A percentile compares a stretch with the other conserved stretches of the same genome.
Conservation (phyloP, 2,329 filamentous ascomycete species). For the Penicillium sp. region DNA sequence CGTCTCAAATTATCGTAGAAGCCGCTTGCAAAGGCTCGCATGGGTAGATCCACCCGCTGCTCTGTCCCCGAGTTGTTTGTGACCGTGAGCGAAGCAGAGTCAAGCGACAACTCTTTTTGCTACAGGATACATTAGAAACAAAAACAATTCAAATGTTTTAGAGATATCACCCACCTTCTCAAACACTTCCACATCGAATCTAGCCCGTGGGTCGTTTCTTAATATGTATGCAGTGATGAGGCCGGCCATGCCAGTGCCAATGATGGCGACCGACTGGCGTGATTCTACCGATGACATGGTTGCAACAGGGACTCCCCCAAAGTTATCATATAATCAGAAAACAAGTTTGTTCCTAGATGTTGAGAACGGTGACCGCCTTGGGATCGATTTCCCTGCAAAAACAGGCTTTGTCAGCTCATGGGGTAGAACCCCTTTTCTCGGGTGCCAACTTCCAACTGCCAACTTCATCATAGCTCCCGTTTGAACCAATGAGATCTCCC, state of each 20-base stretch:
- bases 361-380: neutral
- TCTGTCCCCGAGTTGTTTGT: slow-evolving; percentile 15
- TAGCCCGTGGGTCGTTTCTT: slow-evolving; percentile 37
- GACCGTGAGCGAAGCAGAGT: slow-evolving; percentile 46
- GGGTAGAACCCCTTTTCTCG: no score
- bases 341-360: neutral
- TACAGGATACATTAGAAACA: slow-evolving; percentile 13
- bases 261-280: slow-evolving; percentile 40
- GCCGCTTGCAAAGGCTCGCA: slow-evolving; percentile 52
- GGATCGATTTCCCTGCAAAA: no score
- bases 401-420: no score
- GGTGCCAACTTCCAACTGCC: no score
- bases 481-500: no score
- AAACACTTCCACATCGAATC: slow-evolving; percentile 47
- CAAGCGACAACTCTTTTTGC: slow-evolving; percentile 47
- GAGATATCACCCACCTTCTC: slow-evolving; percentile 40
- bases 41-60: slow-evolving; percentile 46
- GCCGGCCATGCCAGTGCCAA: slow-evolving; percentile 53
- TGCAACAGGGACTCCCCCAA: neutral
- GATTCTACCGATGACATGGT: neutral
- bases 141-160: neutral
- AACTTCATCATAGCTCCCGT: no score
- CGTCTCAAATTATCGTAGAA: slow-evolving; percentile 57
- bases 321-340: neutral
- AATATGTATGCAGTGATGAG: slow-evolving; percentile 50